Conservation (phyloP, 2,329 filamentous ascomycete species). For the Coniochaeta prunicola region DNA sequence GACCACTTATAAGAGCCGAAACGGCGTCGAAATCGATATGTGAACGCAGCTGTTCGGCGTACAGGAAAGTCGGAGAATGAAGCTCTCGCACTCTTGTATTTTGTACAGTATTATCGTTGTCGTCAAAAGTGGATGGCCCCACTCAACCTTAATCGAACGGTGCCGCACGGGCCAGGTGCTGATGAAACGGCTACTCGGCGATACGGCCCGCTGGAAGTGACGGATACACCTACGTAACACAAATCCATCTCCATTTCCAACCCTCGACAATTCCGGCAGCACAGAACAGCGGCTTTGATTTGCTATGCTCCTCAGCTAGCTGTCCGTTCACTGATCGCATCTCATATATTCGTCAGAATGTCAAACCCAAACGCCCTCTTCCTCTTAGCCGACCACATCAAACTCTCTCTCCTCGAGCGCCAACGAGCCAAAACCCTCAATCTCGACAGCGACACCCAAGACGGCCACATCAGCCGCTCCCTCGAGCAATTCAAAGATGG, state of each 20-base stretch:
- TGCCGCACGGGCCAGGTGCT: neutral
- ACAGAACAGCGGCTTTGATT: neutral
- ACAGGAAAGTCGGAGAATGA: constrained; percentile 14
- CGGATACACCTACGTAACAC: neutral
- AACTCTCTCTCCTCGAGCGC: constrained; percentile 87
- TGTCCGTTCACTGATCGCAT: neutral
- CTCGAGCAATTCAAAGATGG: constrained; percentile 81
- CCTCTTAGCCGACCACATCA: constrained; percentile 92
- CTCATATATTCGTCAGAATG: constrained; percentile 24
- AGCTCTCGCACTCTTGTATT: constrained; percentile 9
- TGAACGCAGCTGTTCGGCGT: constrained; percentile 1
- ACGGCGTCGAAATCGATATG: neutral
- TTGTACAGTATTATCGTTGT: constrained; percentile 9
- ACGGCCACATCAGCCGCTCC: constrained; percentile 82
- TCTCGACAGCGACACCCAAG: constrained; percentile 71
- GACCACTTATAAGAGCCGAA: neutral
- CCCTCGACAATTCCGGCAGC: neutral
- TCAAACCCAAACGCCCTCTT: constrained; percentile 70
- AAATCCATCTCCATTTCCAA: neutral
- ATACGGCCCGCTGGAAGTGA: neutral
- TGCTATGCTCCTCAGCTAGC: neutral
- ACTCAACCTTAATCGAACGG: neutral
- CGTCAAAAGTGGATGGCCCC: neutral
- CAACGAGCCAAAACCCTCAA: constrained; percentile 78
- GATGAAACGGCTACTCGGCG: neutral